phyloP scores from a whole-genome alignment of 1,139 yeast genomes.

The Blastobotrys indianensis region DNA sequence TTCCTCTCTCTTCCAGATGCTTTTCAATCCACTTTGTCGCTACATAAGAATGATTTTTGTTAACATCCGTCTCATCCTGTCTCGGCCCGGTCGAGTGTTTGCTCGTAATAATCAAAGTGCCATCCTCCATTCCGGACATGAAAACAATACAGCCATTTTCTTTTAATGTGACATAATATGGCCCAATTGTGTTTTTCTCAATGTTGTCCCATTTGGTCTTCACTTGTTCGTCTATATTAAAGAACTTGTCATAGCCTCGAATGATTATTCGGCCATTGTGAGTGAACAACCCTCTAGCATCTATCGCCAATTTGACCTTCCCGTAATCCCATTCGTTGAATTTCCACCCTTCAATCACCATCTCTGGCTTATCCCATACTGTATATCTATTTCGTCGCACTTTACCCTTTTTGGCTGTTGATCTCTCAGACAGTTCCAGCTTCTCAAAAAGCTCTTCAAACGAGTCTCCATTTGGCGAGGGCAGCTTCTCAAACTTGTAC shows the following conservation, averaged over 20 bases:
- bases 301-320: conserved; percentile 53
- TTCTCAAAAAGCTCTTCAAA: conserved; percentile 8
- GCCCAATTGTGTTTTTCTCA: conserved; percentile 52
- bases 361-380: conserved; percentile 29
- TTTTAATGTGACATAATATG: conserved; percentile 74
- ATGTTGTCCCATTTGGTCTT: conserved; percentile 49
- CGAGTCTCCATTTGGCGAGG: conserved; percentile 9
- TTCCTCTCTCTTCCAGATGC: conserved; percentile 45
- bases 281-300: conserved; percentile 85
- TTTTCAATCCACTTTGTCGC: conserved; percentile 56
- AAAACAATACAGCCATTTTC: conserved; percentile 93
- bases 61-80: conserved; percentile 35
- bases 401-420: conserved; percentile 17
- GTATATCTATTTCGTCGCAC: conserved; percentile 22
- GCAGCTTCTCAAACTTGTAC: conserved; percentile 1
- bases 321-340: conserved; percentile 87
- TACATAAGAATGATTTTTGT: conserved; percentile 66
- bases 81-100: conserved; percentile 81
- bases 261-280: conserved; percentile 48
- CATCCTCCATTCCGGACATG: conserved; percentile 68
- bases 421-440: conserved; percentile 6
- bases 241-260: conserved; percentile 93
- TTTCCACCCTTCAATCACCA: conserved; percentile 53
- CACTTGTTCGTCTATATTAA: conserved; percentile 64
- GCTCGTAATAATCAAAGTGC: conserved; percentile 73